Conservation (phyloP, 768 basidiomycete species). For the Suillus subaureus region DNA sequence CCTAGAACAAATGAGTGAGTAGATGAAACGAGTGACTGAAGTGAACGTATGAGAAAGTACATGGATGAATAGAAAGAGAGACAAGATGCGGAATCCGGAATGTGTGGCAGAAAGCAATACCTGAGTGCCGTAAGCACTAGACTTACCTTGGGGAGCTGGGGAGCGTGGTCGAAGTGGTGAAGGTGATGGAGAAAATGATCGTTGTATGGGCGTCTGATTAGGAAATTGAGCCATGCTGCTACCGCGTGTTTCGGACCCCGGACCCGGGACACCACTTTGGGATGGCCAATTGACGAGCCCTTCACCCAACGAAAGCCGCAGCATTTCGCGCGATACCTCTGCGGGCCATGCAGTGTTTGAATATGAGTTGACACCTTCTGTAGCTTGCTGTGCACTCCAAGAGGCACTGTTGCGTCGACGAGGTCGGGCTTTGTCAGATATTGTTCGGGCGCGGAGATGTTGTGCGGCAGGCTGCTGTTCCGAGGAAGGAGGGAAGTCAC, state of each 20-base stretch:
- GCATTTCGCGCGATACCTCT: conserved; percentile 56
- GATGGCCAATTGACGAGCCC: conserved; percentile 1
- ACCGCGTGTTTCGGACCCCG: conserved; percentile 33
- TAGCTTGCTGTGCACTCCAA: conserved; percentile 54
- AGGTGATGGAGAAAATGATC: conserved; percentile 33
- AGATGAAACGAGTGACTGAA: neutral
- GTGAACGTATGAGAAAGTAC: neutral
- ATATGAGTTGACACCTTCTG: conserved; percentile 29
- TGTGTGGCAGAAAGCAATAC: neutral
- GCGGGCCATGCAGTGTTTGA: conserved; percentile 55
- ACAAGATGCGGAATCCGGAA: neutral
- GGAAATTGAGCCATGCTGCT: conserved; percentile 16
- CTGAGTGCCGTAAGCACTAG: neutral
- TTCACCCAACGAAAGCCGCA: conserved; percentile 49
- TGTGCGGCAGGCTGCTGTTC: conserved; percentile 13
- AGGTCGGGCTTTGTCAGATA: conserved; percentile 38
- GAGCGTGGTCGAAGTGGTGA: conserved; percentile 25
- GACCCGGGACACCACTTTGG: conserved; percentile 8
- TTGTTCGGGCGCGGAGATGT: conserved; percentile 25
- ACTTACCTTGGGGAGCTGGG: conserved; percentile 16
- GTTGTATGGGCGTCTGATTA: conserved; percentile 20
- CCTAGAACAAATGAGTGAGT: conserved; percentile 7
- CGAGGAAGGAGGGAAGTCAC: conserved; percentile 20
- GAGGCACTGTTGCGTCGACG: conserved; percentile 59
- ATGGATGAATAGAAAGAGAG: neutral